Evolutionary conservation across 352 stramenopile genomes (phyloP).

Genomic region (Phytophthora lateralis): DNA sequence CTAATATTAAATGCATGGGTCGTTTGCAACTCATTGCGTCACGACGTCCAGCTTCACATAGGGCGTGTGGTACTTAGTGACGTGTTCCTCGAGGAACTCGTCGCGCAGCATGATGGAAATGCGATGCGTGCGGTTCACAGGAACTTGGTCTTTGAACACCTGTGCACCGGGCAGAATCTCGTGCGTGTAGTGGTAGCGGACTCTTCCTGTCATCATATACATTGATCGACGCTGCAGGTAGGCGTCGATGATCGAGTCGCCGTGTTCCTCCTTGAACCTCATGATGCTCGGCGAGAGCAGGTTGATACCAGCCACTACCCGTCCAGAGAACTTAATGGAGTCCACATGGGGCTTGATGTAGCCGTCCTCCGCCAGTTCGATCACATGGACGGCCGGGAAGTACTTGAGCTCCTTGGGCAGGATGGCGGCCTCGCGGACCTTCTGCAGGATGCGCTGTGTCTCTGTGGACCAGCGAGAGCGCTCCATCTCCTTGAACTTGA

Average conservation of each 20-base stretch:
- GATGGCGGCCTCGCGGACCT: constrained; percentile 61
- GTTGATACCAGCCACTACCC: constrained; percentile 77
- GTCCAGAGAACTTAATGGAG: constrained; percentile 87
- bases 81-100: constrained; percentile 53
- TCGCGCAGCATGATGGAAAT: constrained; percentile 89
- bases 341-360: constrained; percentile 90
- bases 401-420: constrained; percentile 69
- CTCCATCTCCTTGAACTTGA: constrained; percentile 92
- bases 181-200: constrained; percentile 89
- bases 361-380: constrained; percentile 79
- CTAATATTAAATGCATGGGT: constrained; percentile 43
- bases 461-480: constrained; percentile 80
- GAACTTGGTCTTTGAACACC: constrained; percentile 54
- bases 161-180: constrained; percentile 78
- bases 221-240: constrained; percentile 76
- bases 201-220: constrained; percentile 87
- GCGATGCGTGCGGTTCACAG: constrained; percentile 72
- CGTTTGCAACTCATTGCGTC: constrained; percentile 27
- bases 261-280: constrained; percentile 84
- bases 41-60: constrained; percentile 27
- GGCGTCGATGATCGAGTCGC: constrained; percentile 69
- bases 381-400: constrained; percentile 81
- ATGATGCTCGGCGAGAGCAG: constrained; percentile 84
- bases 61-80: constrained; percentile 44
- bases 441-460: constrained; percentile 65